Base-by-base conservation (phyloP, 805 yeast species). In the Cyberlindnera sargentensis region DNA sequence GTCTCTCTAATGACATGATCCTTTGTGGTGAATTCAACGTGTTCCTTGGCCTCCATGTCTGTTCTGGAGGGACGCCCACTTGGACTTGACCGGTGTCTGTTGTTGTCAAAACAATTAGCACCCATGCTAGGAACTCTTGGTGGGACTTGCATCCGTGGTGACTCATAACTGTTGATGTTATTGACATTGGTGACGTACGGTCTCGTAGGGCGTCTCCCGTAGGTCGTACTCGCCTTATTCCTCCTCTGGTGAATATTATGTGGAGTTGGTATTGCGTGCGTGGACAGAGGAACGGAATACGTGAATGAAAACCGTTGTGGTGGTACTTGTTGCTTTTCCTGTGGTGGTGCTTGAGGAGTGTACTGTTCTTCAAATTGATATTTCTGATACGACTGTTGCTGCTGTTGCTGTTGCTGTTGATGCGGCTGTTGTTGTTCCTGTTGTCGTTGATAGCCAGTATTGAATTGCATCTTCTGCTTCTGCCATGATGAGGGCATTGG, bases 41-140 rank as follows among this genome's bases (percentile, higher is more conserved):
- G 31, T n/a, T 30, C 46, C 10, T 27, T 20, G n/a, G 37, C 49
- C 28, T 46, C 49, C 4, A 43, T 9, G 6, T 29, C 8, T 1
- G 49, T 46, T 38, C 49, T 35, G 8, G 37, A 35, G 5, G 42
- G 43, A 29, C 37, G 66, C 58, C 48, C 56, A 30, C 45, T 42
- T 20, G 34, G 20, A 15, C 20, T 15, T 15, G 20, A 15, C 20
- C 2, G 20, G 20, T 15, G 20, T 15, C 20, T n/a, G n/a, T n/a
- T n/a, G n/a, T n/a, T n/a, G n/a, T n/a, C n/a, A n/a, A n/a, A n/a
- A n/a, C n/a, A n/a, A n/a, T n/a, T n/a, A n/a, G n/a, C n/a, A n/a
- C n/a, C 20, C 20, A 15, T 15, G 20, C 20, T 15, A 15, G 20
- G 20, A 15, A 15, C 20, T 15, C 20, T 15, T 15, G 20, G 20